A percentile compares a stretch with the other conserved stretches of the same genome.
phyloP scores from a whole-genome alignment of 176 grass and related monocot species.

The Phoenix roebelenii region DNA sequence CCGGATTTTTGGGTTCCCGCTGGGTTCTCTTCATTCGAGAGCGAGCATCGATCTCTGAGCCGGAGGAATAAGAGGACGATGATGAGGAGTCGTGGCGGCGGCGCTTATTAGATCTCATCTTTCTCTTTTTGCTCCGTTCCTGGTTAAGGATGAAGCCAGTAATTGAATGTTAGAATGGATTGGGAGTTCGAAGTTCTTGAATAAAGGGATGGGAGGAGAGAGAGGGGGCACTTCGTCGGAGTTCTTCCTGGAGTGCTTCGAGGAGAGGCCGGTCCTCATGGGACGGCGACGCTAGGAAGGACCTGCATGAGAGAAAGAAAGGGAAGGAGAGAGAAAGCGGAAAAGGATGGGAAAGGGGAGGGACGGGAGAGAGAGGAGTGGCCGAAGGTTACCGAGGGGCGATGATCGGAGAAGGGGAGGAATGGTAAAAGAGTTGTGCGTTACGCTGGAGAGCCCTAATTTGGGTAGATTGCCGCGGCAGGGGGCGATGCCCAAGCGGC shows the following conservation, averaged over 20 bases:
- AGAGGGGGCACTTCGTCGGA: background rate
- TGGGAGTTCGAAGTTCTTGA: background rate
- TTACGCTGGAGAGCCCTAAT: too few relatives aligned
- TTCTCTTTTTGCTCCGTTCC: conserved; percentile 3
- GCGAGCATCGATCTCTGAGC: background rate
- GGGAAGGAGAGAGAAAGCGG: too few relatives aligned
- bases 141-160: background rate
- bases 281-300: too few relatives aligned
- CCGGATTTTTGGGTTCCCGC: too few relatives aligned
- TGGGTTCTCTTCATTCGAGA: background rate
- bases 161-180: background rate
- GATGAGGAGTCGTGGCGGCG: background rate
- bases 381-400: too few relatives aligned
- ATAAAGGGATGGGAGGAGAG: background rate
- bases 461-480: too few relatives aligned
- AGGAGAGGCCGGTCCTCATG: background rate
- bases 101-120: background rate
- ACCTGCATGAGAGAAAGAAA: too few relatives aligned
- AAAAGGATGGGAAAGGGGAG: too few relatives aligned
- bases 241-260: conserved; percentile 1
- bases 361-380: too few relatives aligned
- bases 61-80: conserved; percentile 7
- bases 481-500: too few relatives aligned
- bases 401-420: too few relatives aligned
- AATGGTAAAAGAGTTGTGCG: too few relatives aligned